Base-by-base conservation (phyloP, 495 filamentous ascomycete species). In the Trichodelitschia bisporula region DNA sequence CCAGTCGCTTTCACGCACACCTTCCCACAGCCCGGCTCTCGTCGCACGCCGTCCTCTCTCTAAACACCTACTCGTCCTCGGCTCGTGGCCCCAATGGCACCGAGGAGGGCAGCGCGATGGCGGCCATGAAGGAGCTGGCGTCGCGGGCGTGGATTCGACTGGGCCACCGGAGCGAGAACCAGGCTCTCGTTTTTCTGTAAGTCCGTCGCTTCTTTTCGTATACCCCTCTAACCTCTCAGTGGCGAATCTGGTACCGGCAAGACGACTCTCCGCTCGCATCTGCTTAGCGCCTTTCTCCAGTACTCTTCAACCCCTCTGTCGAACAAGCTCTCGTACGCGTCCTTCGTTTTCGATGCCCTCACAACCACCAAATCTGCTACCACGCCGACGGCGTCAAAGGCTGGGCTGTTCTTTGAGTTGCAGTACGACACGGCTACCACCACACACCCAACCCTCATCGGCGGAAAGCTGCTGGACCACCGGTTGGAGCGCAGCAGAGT, bases 321-420 rank as follows among this genome's bases (percentile, higher is more conserved):
- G 2, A 72, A 69, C 34, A 97, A 92, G 48, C 59, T 93, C 15
- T 92, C 82, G 2, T 77, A 84, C 20, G 84, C 86, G 19, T 70
- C 80, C 9, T 97, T 90, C 47, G 64, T 93, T 15, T 93, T 95
- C 48, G 86, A 97, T 47, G 73, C 80, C 4, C 61, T 97, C 24
- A 97, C 86, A 3, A 92, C 86, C 4, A 97, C 84, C n/a, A 97
- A 97, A 56, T 90, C 83, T 12, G 63, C 78, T 13, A 92, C 83
- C 4, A 92, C 83, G 0, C 83, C 83, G 1, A 91, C 78, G 4
- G 86, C 86, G 15, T 93, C 84, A 10, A 93, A 91, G 49, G 73
- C 86, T 4, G 86, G 86, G 34, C 64, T 97, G 10, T 91, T 92
- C 43, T 77, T 79, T 47, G 86, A 97, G 42, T 58, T 97, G 17